Evolutionary conservation across 164 flowering plant species (phyloP).

Genomic region (Magnolia officinalis): DNA sequence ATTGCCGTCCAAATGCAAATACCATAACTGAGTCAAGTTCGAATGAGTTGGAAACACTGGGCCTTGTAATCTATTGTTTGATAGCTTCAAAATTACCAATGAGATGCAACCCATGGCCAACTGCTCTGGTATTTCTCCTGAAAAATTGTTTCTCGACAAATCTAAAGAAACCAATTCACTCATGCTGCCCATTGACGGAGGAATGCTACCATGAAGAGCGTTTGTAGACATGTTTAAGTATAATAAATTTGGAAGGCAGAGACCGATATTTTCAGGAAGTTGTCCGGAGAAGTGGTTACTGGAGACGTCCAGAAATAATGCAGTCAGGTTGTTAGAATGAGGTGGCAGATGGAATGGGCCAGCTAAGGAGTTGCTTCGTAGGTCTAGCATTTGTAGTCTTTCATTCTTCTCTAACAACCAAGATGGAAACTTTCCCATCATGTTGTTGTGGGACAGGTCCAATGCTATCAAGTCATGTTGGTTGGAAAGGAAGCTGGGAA

Average conservation of each 20-base stretch:
- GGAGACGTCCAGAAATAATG: not conserved
- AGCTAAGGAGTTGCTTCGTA: slow-evolving; percentile 2
- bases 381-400: not conserved
- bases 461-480: slow-evolving; percentile 1
- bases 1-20: not conserved
- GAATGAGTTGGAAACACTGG: slow-evolving; percentile 4
- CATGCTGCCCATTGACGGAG: slow-evolving; percentile 16
- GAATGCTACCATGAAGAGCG: slow-evolving; percentile 10
- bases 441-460: slow-evolving; percentile 11
- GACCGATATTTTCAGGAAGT: not conserved
- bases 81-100: not conserved
- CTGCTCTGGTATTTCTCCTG: slow-evolving; percentile 17
- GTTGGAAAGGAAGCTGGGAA: not conserved
- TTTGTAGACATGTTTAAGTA: slow-evolving; percentile 6
- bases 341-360: slow-evolving; percentile 2
- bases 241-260: not conserved
- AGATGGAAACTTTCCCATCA: not conserved
- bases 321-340: not conserved
- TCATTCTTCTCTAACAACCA: slow-evolving; percentile 11
- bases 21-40: not conserved
- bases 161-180: slow-evolving; percentile 7
- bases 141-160: slow-evolving; percentile 21
- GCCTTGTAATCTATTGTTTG: slow-evolving; percentile 14
- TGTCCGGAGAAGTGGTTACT: not conserved
- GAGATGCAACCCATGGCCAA: slow-evolving; percentile 6